Base-by-base conservation (phyloP, 805 yeast species). In the Candida loeiensis region DNA sequence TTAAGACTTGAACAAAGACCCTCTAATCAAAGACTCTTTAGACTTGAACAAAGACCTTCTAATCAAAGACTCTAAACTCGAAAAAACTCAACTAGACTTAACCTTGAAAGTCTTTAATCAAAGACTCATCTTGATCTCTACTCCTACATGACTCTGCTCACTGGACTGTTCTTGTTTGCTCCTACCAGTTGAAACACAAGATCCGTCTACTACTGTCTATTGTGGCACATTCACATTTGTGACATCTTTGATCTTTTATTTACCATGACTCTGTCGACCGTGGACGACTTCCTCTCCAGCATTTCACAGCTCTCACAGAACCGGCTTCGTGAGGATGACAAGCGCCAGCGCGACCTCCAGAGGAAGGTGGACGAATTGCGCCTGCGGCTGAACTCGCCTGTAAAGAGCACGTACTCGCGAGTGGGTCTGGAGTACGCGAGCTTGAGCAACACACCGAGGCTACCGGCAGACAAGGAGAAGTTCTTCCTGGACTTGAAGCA, bases 291-390 rank as follows among this genome's bases (percentile, higher is more conserved):
- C 39, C 49, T 68, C 28, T 50, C 63, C 7, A 55, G 54, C 25
- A 46, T 67, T 15, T 67, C 73, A 4, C 54, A 57, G 35, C 44
- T 67, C 6, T 64, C 71, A 1, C 71, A 63, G 39, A 62, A 61
- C 9, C 48, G 62, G 29, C 39, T 66, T 14, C 40, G 48, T 28
- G 64, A 68, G 39, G 70, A 62, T 46, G 64, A 61, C 19, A 55
- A 59, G 34, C 51, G 68, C 7, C 67, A 62, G 41, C 49, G 69
- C 14, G 55, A 50, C 8, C 51, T 67, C 17, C 63, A 61, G 34
- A 41, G 64, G 21, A 58, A 58, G 39, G 56, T 65, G 21, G 59
- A 67, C 35, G 56, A 55, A 16, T 46, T 63, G 29, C 47, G 58
- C 26, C 52, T 46, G 52, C 45, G 49, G 25, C 61, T 54, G 61